Percentiles rank a stretch among this genome's conserved stretches.
These are phyloP conservation scores for Trichocladium uniseriatum DNA, from an alignment of 495 filamentous ascomycete genomes.

Conservation along the genomic window DNA sequence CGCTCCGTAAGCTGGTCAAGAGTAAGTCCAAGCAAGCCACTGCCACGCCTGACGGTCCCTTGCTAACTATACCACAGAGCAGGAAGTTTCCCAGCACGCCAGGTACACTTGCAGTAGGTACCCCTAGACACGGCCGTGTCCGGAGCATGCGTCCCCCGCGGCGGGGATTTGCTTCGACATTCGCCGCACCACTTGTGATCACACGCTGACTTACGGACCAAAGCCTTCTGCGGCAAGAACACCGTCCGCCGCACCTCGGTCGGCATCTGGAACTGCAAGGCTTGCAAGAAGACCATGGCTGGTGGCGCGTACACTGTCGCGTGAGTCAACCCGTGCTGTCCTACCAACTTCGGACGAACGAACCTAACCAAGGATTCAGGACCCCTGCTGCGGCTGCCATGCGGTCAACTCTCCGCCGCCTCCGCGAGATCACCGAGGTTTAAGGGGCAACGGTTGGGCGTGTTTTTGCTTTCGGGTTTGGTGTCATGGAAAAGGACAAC, in stretches of 20 bases:
- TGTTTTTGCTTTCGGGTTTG: constrained; percentile 27
- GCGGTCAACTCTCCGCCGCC: constrained; percentile 92
- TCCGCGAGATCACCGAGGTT: constrained; percentile 96
- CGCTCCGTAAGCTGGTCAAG: constrained; percentile 99
- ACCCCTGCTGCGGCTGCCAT: constrained; percentile 94
- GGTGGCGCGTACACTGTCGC: constrained; percentile 95
- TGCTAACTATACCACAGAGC: constrained; percentile 41
- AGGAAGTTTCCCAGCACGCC: constrained; percentile 97
- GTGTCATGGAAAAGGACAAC: constrained; percentile 34
- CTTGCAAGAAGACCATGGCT: constrained; percentile 88
- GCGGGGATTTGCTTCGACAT: background rate
- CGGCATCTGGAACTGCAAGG: constrained; percentile 90
- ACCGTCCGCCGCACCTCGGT: constrained; percentile 85
- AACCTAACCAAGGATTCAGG: constrained; percentile 40
- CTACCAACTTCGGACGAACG: background rate
- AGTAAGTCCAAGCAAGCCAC: constrained; percentile 25
- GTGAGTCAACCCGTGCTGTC: constrained; percentile 49
- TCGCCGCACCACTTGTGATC: constrained; percentile 1
- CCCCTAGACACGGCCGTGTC: background rate
- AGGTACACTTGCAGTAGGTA: constrained; percentile 84
- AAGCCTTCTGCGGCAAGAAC: constrained; percentile 89
- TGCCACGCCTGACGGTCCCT: background rate
- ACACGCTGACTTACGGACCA: constrained; percentile 15
- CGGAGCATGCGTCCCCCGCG: too few species aligned
- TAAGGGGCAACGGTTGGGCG: constrained; percentile 39